Base-by-base conservation (phyloP, 345 rosid species). In the Noccaea caerulescens region DNA sequence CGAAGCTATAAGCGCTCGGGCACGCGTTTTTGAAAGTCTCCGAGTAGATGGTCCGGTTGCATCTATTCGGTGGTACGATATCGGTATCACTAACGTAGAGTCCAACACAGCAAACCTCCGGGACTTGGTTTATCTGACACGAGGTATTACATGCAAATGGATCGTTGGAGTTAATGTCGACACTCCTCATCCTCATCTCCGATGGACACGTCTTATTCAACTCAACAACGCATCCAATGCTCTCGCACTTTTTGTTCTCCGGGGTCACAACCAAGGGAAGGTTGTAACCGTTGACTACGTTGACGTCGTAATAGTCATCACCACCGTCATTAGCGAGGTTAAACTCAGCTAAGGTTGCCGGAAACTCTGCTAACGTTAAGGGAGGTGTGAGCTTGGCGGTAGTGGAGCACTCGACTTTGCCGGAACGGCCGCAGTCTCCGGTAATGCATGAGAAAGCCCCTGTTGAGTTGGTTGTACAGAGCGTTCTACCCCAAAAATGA, bases 1-100 rank as follows among this genome's bases (percentile, higher is more conserved):
- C 84, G 57, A 84, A 87, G 66, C 92, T 87, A 55, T 89, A 87
- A 57, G 93, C 96, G 54, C 78, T 75, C 9, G 89, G 89, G 34
- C 96, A 85, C 64, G 51, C 69, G 3, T 6, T 1, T 63, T 84
- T 85, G 56, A 89, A 89, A 13, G 82, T 56, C 79, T 20, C 2
- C 0, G 96, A 83, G 69, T 84, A 85, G 4, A 41, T 20, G 0
- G 85, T 82, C 10, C 91, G 84, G 2, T 4, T 80, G 62, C 96
- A 87, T 10, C 42, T 74, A 0, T 47, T 41, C 2, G 10, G 82
- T 75, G 71, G n/a, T 58, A 13, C 30, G 25, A 5, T 5, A 0
- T 55, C 13, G 1, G 32, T 8, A 0, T 7, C 57, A 0, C 0
- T 1, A 11, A 25, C 58, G 25, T 69, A 58, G 47, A 6, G 78